These are phyloP conservation scores for Phytophthora hybrid DNA, from an alignment of 352 stramenopile species.

Conservation along the genomic window DNA sequence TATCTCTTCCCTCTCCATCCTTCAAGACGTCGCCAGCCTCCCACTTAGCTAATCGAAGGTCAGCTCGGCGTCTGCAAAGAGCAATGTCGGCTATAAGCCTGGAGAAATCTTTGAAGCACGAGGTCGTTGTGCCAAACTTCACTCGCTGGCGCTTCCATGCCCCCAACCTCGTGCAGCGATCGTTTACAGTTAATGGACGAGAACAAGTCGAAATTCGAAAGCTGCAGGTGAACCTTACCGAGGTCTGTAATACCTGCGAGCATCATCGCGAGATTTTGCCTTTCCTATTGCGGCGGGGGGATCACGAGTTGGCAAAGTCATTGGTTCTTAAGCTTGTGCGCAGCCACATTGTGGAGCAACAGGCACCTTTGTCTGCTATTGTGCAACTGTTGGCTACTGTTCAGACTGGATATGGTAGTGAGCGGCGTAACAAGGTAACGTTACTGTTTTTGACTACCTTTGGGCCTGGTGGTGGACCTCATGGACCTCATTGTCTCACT, in stretches of 20 bases:
- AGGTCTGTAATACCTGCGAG: constrained; percentile 66
- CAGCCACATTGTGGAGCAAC: constrained; percentile 64
- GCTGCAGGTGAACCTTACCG: constrained; percentile 69
- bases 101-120: constrained; percentile 44
- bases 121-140: constrained; percentile 33
- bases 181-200: constrained; percentile 35
- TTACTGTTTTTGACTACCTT: constrained; percentile 5
- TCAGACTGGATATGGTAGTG: constrained; percentile 53
- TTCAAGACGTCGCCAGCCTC: constrained; percentile 32
- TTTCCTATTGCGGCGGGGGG: constrained; percentile 69
- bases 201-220: constrained; percentile 70
- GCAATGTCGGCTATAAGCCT: constrained; percentile 42
- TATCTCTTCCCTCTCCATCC: constrained; percentile 16
- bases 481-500: constrained; percentile 2
- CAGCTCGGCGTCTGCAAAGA: constrained; percentile 32
- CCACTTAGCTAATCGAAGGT: constrained; percentile 32
- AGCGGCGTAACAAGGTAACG: constrained; percentile 42
- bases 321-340: constrained; percentile 64
- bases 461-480: not conserved
- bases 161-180: constrained; percentile 68
- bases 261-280: constrained; percentile 70
- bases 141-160: constrained; percentile 72
- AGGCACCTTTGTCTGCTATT: constrained; percentile 43
- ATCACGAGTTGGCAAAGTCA: constrained; percentile 53
- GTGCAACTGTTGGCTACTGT: constrained; percentile 49